Conservation (phyloP, 1,284 basidiomycete species). For the Cryptococcus sp. region DNA sequence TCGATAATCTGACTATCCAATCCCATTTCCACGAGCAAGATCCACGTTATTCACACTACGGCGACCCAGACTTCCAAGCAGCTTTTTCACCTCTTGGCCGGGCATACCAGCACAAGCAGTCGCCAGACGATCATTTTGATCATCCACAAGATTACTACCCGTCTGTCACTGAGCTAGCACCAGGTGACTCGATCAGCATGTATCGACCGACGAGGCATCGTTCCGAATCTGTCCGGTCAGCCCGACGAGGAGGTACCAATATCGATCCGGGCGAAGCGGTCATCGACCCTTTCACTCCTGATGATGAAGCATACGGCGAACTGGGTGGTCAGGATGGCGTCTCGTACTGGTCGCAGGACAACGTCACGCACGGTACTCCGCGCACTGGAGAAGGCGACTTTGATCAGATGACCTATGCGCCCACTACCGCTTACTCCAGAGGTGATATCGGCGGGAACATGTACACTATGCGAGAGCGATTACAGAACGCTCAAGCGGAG, state of each 20-base stretch:
- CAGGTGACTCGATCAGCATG: constrained; percentile 40
- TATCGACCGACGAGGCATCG: constrained; percentile 29
- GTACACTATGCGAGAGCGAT: constrained; percentile 39
- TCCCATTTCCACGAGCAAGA: constrained; percentile 6
- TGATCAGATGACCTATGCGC: constrained; percentile 33
- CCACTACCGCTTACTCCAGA: constrained; percentile 25
- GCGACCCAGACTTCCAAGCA: too few relatives aligned
- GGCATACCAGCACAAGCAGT: too few relatives aligned
- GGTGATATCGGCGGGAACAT: constrained; percentile 34
- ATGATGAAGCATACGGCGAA: background rate
- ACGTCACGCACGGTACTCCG: constrained; percentile 26
- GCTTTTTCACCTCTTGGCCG: too few relatives aligned
- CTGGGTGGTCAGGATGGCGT: constrained; percentile 6
- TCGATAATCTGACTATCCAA: constrained; percentile 1
- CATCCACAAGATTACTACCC: constrained; percentile 4
- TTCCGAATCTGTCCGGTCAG: constrained; percentile 9
- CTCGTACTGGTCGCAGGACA: constrained; percentile 21
- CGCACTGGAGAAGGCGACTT: constrained; percentile 15
- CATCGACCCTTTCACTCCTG: background rate
- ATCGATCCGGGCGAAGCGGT: constrained; percentile 32
- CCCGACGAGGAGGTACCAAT: constrained; percentile 35
- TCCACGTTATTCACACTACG: background rate
- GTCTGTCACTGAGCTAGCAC: constrained; percentile 26
- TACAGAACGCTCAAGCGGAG: constrained; percentile 21
- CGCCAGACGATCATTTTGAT: too few relatives aligned